Base-by-base conservation (phyloP, 2,329 filamentous ascomycete genomes). In the Talaromyces sp. region DNA sequence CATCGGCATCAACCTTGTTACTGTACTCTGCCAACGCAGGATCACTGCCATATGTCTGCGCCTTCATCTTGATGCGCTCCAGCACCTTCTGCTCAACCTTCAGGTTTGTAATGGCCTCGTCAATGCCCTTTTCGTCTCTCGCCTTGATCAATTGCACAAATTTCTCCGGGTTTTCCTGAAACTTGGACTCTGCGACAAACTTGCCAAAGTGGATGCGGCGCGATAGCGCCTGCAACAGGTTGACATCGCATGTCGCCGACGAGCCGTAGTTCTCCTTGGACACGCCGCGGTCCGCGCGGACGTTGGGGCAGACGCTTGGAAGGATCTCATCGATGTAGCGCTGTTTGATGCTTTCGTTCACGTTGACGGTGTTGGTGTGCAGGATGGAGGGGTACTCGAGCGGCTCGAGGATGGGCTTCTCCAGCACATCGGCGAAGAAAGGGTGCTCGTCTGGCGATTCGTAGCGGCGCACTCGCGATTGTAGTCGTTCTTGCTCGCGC, bases 181-280 rank as follows among this genome's bases (percentile, higher is more conserved):
- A 99, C 80, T 99, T 99, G 63, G 89, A 88, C 82, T 99, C 95
- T 51, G 95, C 95, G 9, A 99, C 95, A 71, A 98, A 98, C 79
- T 98, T 99, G 68, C 95, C 95, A 79, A 96, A 99, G 77, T 99
- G 95, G 68, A 99, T 95, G 60, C 95, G 84, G 49, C 93, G 85
- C 44, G 91, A 96, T 54, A 99, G 80, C 3, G 95, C 90, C 80
- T 99, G 95, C 65, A 99, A 81, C 70, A 90, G 93, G 58, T 86
- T 84, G 64, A 99, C 95, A 77, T 99, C 95, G 73, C 90, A 92
- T 0, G 92, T 96, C 1, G 92, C 93, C 0, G 93, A 84, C 6
- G 91, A 96, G 17, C 95, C 95, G 79, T 98, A 99, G 79, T 99
- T 97, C 78, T 98, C 95, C 74, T 92, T 88, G 15, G 86, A 85